Conservation (phyloP, 805 yeast species). For the Wickerhamomyces silvicola region DNA sequence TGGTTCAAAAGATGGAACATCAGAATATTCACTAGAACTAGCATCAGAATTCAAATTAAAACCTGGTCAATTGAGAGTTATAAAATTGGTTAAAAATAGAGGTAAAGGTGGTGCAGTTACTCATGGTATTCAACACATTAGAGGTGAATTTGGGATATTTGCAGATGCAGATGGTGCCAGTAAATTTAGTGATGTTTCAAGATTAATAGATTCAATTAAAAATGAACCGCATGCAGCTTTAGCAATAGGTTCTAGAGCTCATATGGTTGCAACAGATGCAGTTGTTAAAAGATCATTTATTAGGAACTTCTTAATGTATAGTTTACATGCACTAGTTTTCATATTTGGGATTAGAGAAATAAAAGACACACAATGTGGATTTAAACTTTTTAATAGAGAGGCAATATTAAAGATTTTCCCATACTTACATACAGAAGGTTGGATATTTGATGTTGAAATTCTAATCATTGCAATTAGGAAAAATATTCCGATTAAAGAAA, state of each 20-base stretch:
- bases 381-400: constrained; percentile 76
- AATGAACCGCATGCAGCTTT: constrained; percentile 40
- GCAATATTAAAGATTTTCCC: constrained; percentile 71
- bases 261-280: constrained; percentile 92
- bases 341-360: constrained; percentile 84
- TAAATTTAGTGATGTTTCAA: constrained; percentile 59
- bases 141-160: constrained; percentile 73
- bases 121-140: constrained; percentile 74
- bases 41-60: constrained; percentile 37
- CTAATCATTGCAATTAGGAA: constrained; percentile 74
- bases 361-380: constrained; percentile 96
- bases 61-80: constrained; percentile 62
- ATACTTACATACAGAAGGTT: constrained; percentile 90
- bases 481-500: constrained; percentile 59
- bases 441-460: constrained; percentile 97
- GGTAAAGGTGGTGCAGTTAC: constrained; percentile 98
- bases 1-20: constrained; percentile 81
- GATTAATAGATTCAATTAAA: constrained; percentile 40
- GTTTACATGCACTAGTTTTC: constrained; percentile 78
- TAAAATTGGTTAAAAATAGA: constrained; percentile 66
- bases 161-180: constrained; percentile 99
- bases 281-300: constrained; percentile 90
- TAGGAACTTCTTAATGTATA: constrained; percentile 88
- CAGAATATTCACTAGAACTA: constrained; percentile 61
- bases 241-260: constrained; percentile 92